phyloP scores from a whole-genome alignment of 2,329 filamentous ascomycete species.

The Hansfordia pulvinata region DNA sequence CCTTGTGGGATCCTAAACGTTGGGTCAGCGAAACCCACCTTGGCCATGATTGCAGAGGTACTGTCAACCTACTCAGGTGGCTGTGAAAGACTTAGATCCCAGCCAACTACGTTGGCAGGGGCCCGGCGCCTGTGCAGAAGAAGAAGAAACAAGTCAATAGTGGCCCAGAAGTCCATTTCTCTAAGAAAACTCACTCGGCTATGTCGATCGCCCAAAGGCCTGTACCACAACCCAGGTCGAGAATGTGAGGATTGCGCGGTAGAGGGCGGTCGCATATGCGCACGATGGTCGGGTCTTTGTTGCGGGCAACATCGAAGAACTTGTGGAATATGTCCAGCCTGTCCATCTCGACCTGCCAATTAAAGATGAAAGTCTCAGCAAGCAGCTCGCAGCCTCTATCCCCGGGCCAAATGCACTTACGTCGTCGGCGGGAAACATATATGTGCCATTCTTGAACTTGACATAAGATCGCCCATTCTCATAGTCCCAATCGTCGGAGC shows the following conservation, averaged over 20 bases:
- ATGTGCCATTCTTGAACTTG: conserved; percentile 52
- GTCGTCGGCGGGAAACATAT: conserved; percentile 67
- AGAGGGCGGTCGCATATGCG: conserved; percentile 21
- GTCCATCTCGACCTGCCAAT: conserved; percentile 51
- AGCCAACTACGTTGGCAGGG: conserved; percentile 18
- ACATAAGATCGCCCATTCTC: conserved; percentile 63
- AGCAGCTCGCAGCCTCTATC: conserved; percentile 1
- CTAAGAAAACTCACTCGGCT: conserved; percentile 44
- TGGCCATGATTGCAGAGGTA: background rate
- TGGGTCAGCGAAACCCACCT: conserved; percentile 3
- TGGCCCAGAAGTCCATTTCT: conserved; percentile 2
- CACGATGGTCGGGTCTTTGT: conserved; percentile 15
- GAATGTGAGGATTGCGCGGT: conserved; percentile 25
- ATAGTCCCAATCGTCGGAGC: no score
- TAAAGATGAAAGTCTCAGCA: conserved; percentile 6
- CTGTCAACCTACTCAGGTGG: conserved; percentile 16
- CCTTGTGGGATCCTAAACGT: conserved; percentile 53
- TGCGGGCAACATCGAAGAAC: conserved; percentile 53
- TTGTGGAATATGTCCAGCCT: conserved; percentile 75
- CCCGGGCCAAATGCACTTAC: conserved; percentile 26
- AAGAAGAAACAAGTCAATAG: background rate
- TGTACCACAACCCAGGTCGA: conserved; percentile 72
- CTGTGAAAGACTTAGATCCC: conserved; percentile 22
- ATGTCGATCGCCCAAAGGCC: conserved; percentile 88
- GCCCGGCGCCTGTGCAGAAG: no score